These are phyloP conservation scores for Jackrogersella multiformis DNA, from an alignment of 495 filamentous ascomycete genomes.

Conservation along the genomic window DNA sequence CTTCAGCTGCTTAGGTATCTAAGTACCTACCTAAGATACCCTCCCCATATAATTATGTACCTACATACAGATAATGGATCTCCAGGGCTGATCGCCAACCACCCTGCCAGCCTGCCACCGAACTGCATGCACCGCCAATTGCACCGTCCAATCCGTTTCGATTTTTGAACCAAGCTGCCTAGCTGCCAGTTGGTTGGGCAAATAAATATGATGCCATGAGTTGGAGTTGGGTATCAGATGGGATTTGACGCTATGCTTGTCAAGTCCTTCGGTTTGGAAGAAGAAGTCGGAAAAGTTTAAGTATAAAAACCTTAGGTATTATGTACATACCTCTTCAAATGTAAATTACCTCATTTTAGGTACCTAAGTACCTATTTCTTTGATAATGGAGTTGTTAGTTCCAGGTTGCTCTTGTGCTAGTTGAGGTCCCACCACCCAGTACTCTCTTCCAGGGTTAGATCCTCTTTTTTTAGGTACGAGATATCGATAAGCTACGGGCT, in stretches of 20 bases:
- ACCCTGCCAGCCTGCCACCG: too few relatives aligned
- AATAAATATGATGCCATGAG: constrained; percentile 28
- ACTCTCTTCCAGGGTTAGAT: neutral
- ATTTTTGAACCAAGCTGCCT: constrained; percentile 9
- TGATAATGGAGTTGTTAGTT: constrained; percentile 15
- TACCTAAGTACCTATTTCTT: constrained; percentile 11
- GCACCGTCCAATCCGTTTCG: constrained; percentile 25
- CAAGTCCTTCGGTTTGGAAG: too few relatives aligned
- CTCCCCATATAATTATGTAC: neutral
- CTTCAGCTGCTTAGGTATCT: neutral
- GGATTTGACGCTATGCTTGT: too few relatives aligned
- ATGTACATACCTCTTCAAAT: too few relatives aligned
- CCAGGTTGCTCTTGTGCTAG: neutral
- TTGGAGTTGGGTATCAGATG: constrained; percentile 12
- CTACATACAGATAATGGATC: too few relatives aligned
- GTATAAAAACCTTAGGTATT: too few relatives aligned
- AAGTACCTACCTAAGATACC: too few relatives aligned
- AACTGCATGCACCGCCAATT: constrained; percentile 25
- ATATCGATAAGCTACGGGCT: constrained; percentile 25
- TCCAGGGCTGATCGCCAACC: constrained; percentile 12
- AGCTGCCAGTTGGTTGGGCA: constrained; percentile 32
- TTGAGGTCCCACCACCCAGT: neutral
- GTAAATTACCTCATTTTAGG: constrained; percentile 27
- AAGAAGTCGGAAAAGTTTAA: too few relatives aligned
- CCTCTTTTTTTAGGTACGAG: constrained; percentile 2